Percentiles rank a stretch among this genome's conserved stretches.
Conservation (phyloP, 129 eudicot genomes). For the Chrysanthemum seticuspe region DNA sequence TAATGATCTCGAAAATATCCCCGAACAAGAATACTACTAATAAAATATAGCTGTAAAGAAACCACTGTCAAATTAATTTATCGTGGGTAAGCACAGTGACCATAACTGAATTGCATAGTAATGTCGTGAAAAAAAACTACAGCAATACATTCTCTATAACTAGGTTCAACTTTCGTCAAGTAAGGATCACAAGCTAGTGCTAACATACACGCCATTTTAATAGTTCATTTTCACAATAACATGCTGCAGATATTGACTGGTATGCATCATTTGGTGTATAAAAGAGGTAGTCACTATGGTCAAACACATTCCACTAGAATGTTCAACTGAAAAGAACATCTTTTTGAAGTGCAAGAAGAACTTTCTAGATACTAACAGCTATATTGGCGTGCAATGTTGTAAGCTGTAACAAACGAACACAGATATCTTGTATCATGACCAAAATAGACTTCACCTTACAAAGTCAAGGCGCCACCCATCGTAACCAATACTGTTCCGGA, state of each 20-base stretch:
- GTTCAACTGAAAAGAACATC: not conserved
- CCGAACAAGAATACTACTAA: not conserved
- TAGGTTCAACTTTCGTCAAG: too few species aligned
- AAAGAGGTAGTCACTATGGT: not conserved
- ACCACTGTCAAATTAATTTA: not conserved
- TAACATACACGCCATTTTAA: not conserved
- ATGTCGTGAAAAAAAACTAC: too few species aligned
- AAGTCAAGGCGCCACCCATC: constrained; percentile 87
- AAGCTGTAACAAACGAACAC: too few species aligned
- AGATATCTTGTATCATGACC: too few species aligned
- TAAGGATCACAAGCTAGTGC: not conserved
- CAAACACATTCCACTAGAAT: not conserved
- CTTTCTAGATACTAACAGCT: too few species aligned
- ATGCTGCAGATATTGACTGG: not conserved
- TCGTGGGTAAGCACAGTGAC: not conserved
- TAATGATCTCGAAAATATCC: not conserved
- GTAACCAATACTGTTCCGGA: constrained; percentile 53
- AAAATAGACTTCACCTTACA: constrained; percentile 50
- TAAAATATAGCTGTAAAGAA: not conserved
- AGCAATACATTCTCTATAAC: too few species aligned
- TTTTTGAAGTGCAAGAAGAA: too few species aligned
- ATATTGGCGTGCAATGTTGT: too few species aligned
- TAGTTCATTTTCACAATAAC: not conserved
- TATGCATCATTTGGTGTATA: not conserved
- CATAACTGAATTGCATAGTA: too few species aligned